Evolutionary conservation across 2,329 filamentous ascomycete genomes (phyloP).

Genomic region (Macrophomina tecta): DNA sequence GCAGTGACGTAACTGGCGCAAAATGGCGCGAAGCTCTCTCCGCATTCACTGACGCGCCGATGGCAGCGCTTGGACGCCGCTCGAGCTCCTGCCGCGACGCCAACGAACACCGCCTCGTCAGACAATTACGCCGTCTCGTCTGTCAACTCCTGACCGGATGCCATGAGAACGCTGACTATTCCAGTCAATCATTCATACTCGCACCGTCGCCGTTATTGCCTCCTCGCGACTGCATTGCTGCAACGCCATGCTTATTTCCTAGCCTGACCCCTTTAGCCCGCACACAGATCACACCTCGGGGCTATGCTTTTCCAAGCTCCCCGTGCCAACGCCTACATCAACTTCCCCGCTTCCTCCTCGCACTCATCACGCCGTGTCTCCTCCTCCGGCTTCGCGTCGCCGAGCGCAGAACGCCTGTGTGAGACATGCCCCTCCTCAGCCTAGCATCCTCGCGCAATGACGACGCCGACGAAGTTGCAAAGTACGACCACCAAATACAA

Average conservation of each 20-base stretch:
- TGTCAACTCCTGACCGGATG: neutral
- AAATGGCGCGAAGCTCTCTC: constrained; percentile 19
- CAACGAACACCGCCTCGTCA: neutral
- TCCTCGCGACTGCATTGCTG: neutral
- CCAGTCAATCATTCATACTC: neutral
- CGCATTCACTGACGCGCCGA: constrained; percentile 11
- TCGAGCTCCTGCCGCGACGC: neutral
- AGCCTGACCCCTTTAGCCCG: neutral
- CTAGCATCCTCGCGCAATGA: constrained; percentile 19
- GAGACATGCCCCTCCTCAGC: constrained; percentile 24
- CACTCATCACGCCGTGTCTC: neutral
- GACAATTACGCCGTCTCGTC: constrained; percentile 12
- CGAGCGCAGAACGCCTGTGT: neutral
- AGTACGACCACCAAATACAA: constrained; percentile 69
- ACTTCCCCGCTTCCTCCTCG: neutral
- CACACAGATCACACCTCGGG: neutral
- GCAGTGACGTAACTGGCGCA: constrained; percentile 2
- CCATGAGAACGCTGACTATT: neutral
- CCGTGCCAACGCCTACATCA: neutral
- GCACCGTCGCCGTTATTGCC: constrained; percentile 1
- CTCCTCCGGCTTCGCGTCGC: neutral
- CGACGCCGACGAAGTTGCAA: constrained; percentile 21
- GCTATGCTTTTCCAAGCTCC: neutral
- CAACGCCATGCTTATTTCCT: constrained; percentile 13
- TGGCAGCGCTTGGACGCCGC: neutral